These are phyloP conservation scores for Solanum pennellii DNA, from an alignment of 257 asterid genomes.

Conservation along the genomic window DNA sequence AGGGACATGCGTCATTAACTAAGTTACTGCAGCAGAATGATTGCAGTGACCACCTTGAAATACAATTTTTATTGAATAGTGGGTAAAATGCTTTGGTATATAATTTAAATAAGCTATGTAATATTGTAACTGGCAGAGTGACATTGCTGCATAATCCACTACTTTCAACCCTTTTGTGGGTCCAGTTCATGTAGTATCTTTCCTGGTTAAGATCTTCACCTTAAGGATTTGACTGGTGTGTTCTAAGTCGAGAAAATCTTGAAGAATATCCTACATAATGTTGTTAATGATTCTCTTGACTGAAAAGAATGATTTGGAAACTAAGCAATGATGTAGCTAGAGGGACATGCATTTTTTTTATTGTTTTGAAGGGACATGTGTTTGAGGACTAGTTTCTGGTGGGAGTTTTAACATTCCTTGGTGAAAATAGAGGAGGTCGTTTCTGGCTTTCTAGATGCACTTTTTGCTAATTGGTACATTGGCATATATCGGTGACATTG, in stretches of 20 bases:
- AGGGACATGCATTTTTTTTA: background rate
- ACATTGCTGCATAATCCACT: background rate
- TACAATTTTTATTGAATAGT: background rate
- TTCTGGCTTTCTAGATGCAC: background rate
- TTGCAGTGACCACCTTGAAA: background rate
- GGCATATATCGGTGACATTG: background rate
- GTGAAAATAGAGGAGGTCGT: background rate
- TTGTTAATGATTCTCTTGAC: background rate
- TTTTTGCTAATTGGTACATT: background rate
- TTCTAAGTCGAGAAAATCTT: background rate
- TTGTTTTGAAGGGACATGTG: background rate
- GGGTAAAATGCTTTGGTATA: background rate
- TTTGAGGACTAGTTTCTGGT: background rate
- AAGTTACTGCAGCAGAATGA: background rate
- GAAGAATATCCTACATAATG: background rate
- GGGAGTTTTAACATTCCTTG: background rate
- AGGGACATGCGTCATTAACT: background rate
- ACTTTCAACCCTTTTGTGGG: background rate
- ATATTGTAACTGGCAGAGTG: background rate
- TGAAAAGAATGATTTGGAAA: background rate
- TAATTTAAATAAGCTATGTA: background rate
- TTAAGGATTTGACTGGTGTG: background rate
- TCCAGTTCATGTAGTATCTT: background rate
- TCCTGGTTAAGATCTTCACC: background rate
- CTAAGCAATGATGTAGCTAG: background rate